phyloP scores from a whole-genome alignment of 2,329 filamentous ascomycete species.

The Fusarium tupiense region DNA sequence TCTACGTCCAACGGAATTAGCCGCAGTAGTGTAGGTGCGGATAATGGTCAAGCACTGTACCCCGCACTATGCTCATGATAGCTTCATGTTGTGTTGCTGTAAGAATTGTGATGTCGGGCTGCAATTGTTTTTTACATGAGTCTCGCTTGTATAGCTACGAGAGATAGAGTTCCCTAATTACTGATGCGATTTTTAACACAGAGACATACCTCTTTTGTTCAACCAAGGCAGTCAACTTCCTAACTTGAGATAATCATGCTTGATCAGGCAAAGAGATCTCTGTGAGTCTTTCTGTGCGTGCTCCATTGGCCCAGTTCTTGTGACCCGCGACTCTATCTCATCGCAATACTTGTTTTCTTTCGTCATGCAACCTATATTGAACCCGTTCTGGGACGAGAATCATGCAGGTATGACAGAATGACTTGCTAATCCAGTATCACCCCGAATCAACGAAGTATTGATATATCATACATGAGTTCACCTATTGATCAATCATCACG shows the following conservation, averaged over 20 bases:
- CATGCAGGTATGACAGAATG: too few species aligned
- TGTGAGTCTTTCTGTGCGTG: too few species aligned
- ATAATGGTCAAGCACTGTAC: not conserved
- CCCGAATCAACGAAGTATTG: not conserved
- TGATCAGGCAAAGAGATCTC: not conserved
- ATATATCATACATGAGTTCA: not conserved
- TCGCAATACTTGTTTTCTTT: not conserved
- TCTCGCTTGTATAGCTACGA: not conserved
- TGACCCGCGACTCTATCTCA: not conserved
- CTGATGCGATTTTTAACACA: too few species aligned
- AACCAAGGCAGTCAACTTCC: not conserved
- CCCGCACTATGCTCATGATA: conserved; percentile 33
- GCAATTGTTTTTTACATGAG: not conserved
- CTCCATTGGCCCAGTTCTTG: not conserved
- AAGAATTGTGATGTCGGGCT: not conserved
- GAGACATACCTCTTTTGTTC: not conserved
- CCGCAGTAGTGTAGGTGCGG: conserved; percentile 23
- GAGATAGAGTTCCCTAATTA: too few species aligned
- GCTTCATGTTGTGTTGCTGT: conserved; percentile 1
- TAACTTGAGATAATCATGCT: not conserved
- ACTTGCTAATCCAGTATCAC: not conserved
- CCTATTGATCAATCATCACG: not conserved
- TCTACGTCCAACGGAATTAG: conserved; percentile 36
- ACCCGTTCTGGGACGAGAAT: not conserved
- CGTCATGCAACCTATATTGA: not conserved